A percentile compares a stretch with the other conserved stretches of the same genome.
Evolutionary conservation across 78 protist species (phyloP).

Genomic region (Monocercomonoides exilis): DNA sequence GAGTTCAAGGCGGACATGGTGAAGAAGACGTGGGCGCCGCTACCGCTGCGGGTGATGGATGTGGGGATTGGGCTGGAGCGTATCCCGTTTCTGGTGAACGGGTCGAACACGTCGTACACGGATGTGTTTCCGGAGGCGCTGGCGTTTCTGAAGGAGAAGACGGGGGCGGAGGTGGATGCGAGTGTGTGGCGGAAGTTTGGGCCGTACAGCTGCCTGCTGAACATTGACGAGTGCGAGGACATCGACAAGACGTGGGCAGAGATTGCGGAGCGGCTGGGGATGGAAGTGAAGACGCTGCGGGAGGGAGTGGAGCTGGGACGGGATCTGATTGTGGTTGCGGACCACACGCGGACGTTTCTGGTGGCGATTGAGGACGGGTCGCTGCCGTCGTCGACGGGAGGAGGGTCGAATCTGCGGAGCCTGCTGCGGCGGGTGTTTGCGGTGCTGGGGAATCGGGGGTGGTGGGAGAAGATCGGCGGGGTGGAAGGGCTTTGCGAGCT

Average conservation of each 20-base stretch:
- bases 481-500: slow-evolving; percentile 11
- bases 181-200: slow-evolving; percentile 6
- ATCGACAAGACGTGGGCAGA: not conserved
- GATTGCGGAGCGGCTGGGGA: not conserved
- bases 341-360: slow-evolving; percentile 30
- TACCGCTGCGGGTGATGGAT: slow-evolving; percentile 20
- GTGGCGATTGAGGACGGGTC: slow-evolving; percentile 31
- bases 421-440: slow-evolving; percentile 25
- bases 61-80: slow-evolving; percentile 49
- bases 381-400: slow-evolving; percentile 31
- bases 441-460: not conserved
- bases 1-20: slow-evolving; percentile 2
- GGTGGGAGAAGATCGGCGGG: slow-evolving; percentile 27
- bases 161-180: not conserved
- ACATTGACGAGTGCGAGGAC: slow-evolving; percentile 37
- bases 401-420: slow-evolving; percentile 24
- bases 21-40: not conserved
- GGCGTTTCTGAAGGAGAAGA: not conserved
- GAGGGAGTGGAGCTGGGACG: not conserved
- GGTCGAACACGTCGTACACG: slow-evolving; percentile 30
- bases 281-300: not conserved
- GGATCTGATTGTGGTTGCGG: slow-evolving; percentile 20
- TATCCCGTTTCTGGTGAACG: slow-evolving; percentile 38
- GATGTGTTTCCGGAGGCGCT: slow-evolving; percentile 29
- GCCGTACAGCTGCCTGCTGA: slow-evolving; percentile 16